Conservation (phyloP, 2,329 filamentous ascomycete species). For the Aureobasidium sp. region DNA sequence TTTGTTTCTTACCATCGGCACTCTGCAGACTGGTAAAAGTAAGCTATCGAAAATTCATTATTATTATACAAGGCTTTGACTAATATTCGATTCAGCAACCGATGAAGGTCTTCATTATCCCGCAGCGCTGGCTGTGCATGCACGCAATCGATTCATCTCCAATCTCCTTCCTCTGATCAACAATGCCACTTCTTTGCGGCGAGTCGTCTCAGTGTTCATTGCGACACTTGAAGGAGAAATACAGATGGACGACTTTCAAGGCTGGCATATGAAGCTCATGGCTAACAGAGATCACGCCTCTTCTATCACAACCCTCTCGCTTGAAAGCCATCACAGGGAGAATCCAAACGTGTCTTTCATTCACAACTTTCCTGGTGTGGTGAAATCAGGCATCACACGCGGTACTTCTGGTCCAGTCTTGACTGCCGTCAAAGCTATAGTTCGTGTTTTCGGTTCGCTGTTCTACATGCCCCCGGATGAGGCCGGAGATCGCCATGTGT, state of each 20-base stretch:
- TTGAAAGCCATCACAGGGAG: conserved; percentile 21
- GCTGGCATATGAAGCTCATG: conserved; percentile 19
- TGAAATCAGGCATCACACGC: conserved; percentile 22
- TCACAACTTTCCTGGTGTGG: conserved; percentile 27
- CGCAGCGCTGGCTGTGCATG: conserved; percentile 28
- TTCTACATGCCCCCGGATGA: conserved; percentile 24
- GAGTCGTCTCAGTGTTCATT: conserved; percentile 24
- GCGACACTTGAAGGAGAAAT: conserved; percentile 25
- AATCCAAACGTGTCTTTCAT: conserved; percentile 25
- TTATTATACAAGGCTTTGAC: background rate
- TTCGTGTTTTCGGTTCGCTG: conserved; percentile 18
- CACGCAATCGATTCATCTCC: conserved; percentile 33
- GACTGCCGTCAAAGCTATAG: conserved; percentile 16
- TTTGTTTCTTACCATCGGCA: conserved; percentile 43
- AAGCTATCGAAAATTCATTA: background rate
- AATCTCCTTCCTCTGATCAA: conserved; percentile 32
- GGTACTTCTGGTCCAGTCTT: conserved; percentile 16
- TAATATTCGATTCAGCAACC: conserved; percentile 20
- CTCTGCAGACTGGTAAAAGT: conserved; percentile 23
- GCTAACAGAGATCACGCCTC: conserved; percentile 20
- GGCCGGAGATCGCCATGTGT: conserved; percentile 32
- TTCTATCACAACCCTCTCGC: conserved; percentile 23
- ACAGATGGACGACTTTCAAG: conserved; percentile 22
- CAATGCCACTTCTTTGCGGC: conserved; percentile 19
- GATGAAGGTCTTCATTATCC: conserved; percentile 31